Evolutionary conservation across 2,329 filamentous ascomycete genomes (phyloP).

Genomic region (Nothophoma quercina): DNA sequence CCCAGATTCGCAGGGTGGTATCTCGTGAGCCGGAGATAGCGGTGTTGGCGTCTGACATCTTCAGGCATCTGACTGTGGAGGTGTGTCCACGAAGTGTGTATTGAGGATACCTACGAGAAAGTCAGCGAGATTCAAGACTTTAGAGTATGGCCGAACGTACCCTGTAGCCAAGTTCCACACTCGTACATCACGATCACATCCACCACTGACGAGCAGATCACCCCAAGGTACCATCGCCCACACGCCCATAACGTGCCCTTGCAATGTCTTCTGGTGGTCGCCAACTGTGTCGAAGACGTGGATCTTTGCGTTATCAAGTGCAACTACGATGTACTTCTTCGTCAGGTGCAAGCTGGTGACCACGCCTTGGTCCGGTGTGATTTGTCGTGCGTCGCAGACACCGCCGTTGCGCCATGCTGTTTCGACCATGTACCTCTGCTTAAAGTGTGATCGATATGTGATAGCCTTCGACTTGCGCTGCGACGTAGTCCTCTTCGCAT

Average conservation of each 20-base stretch:
- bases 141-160: constrained; percentile 58
- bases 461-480: constrained; percentile 68
- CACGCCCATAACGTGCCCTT: constrained; percentile 98
- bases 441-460: constrained; percentile 96
- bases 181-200: constrained; percentile 93
- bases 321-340: constrained; percentile 95
- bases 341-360: constrained; percentile 96
- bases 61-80: constrained; percentile 93
- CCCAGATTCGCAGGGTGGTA: constrained; percentile 94
- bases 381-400: constrained; percentile 81
- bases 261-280: constrained; percentile 83
- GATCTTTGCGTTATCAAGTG: constrained; percentile 97
- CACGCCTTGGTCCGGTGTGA: constrained; percentile 95
- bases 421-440: constrained; percentile 95
- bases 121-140: constrained; percentile 17
- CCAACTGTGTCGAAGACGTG: constrained; percentile 96
- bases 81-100: constrained; percentile 88
- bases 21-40: constrained; percentile 97
- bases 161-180: constrained; percentile 97
- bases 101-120: constrained; percentile 33
- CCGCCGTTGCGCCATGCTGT: constrained; percentile 95
- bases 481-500: constrained; percentile 45
- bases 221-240: constrained; percentile 99
- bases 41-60: constrained; percentile 94
- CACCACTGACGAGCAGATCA: constrained; percentile 92